Evolutionary conservation across 2,329 filamentous ascomycete genomes (phyloP).

Genomic region (Fusarium transvaalense): DNA sequence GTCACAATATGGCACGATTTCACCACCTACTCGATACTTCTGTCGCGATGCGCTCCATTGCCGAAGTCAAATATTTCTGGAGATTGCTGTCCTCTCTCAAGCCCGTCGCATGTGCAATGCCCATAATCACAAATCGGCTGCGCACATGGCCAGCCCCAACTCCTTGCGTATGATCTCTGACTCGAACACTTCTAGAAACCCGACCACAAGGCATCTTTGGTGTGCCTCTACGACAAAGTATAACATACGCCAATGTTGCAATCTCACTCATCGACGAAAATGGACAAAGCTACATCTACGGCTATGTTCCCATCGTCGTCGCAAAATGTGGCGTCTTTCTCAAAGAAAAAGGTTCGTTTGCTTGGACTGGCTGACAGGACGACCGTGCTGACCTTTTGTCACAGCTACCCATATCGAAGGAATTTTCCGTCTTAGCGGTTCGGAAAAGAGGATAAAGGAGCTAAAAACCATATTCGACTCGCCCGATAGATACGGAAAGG

Average conservation of each 20-base stretch:
- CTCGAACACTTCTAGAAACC: constrained; percentile 54
- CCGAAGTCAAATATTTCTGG: background rate
- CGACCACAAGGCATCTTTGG: constrained; percentile 87
- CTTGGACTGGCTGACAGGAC: background rate
- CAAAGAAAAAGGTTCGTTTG: constrained; percentile 90
- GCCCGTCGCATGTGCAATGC: constrained; percentile 5
- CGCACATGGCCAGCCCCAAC: constrained; percentile 10
- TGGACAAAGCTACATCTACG: constrained; percentile 96
- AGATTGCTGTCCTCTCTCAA: background rate
- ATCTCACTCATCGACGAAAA: constrained; percentile 95
- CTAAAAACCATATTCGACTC: constrained; percentile 93
- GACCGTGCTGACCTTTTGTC: constrained; percentile 42
- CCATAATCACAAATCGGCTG: background rate
- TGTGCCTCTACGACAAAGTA: constrained; percentile 91
- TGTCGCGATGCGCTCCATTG: constrained; percentile 11
- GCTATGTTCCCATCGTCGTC: constrained; percentile 97
- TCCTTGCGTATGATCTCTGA: constrained; percentile 32
- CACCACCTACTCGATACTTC: background rate
- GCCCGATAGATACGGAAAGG: constrained; percentile 95
- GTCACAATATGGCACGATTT: constrained; percentile 2
- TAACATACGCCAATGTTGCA: constrained; percentile 96
- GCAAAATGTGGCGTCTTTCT: constrained; percentile 97
- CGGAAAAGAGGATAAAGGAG: constrained; percentile 98
- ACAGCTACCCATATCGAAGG: constrained; percentile 93
- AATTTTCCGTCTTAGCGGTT: constrained; percentile 95